Evolutionary conservation across 1,139 yeast genomes (phyloP), one percentile per base, ranked within the genome.

Genomic region (Suhomyces choctaworum): DNA sequence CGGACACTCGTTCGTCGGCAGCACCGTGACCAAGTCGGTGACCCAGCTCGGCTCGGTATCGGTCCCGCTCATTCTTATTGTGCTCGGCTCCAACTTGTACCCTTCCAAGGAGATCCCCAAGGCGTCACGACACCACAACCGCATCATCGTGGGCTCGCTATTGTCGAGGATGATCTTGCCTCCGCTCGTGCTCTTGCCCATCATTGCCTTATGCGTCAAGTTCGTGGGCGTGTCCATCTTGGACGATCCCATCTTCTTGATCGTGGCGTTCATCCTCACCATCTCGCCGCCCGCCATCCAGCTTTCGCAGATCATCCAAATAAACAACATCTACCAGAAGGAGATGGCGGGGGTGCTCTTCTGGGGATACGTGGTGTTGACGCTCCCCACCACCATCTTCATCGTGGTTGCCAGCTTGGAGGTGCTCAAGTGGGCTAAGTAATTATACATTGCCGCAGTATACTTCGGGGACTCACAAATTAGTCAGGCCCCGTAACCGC

Each of bases 331-430:
- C 22, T 85, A 80, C 56, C 92, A 86, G 52, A 73, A 75, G 51
- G 95, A 86, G 56, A 86, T 86, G 92, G 80, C 89, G 0, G 85
- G 89, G 3, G 90, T 85, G n/a, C 67, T 86, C 42, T 85, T 86
- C 51, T 85, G 94, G 86, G 94, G 95, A 5, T 85, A 85, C 49
- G 92, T 78, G 16, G 72, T 85, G 8, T 67, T 85, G 43, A 82
- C 94, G 1, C 68, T 85, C 29, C 95, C 95, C 0, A 77, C 83
- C n/a, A 82, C 92, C 3, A 82, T 84, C 29, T 58, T 74, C 36
- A 81, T 84, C 47, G 92, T 84, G 17, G 88, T 82, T 10, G 58
- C 80, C 14, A 74, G 86, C 45, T 69, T 84, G 46, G 79, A 80
- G 52, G 87, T 82, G 12, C 64, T 84, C 46, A 73, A 80, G 36